These are phyloP conservation scores for Tolypocladium tropicale DNA, from an alignment of 2,329 filamentous ascomycete genomes.

Conservation along the genomic window DNA sequence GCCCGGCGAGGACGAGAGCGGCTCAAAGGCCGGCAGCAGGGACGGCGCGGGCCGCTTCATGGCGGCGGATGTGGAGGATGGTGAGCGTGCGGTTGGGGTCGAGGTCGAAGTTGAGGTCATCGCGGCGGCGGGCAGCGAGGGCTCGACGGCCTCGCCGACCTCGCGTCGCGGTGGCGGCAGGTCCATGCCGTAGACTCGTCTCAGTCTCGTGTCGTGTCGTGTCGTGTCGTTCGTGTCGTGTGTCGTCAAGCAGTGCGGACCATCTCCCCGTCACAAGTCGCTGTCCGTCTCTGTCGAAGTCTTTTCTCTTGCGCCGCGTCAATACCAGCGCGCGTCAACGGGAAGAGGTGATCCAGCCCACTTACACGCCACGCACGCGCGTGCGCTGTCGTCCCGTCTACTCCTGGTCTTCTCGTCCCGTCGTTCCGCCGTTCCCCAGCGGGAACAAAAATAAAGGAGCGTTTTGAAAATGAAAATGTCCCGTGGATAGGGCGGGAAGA, in stretches of 20 bases:
- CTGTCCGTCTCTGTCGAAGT: neutral
- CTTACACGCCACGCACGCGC: neutral
- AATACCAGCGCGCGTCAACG: neutral
- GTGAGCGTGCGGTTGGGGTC: neutral
- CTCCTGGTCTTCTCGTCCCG: neutral
- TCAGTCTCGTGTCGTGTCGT: slow-evolving; percentile 1
- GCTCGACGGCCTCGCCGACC: slow-evolving; percentile 10
- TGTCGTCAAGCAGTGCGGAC: neutral
- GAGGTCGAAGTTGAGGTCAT: slow-evolving; percentile 6
- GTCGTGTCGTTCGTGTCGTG: neutral
- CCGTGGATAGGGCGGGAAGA: neutral
- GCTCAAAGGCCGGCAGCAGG: slow-evolving; percentile 70
- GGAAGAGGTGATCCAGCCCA: neutral
- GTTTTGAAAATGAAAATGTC: neutral
- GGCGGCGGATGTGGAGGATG: slow-evolving; percentile 14
- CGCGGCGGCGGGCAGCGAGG: slow-evolving; percentile 20
- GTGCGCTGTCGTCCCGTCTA: neutral
- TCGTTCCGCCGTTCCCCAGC: neutral
- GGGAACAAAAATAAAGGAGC: neutral
- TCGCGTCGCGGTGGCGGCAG: slow-evolving; percentile 22
- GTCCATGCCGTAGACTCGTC: slow-evolving; percentile 23
- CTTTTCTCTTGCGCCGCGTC: neutral
- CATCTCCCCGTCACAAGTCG: neutral
- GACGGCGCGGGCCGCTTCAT: slow-evolving; percentile 55
- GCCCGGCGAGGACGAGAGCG: slow-evolving; percentile 64